Evolutionary conservation across 176 grass and related monocot species (phyloP), one percentile per base, ranked within the genome.

Genomic region (Avena insularis): DNA sequence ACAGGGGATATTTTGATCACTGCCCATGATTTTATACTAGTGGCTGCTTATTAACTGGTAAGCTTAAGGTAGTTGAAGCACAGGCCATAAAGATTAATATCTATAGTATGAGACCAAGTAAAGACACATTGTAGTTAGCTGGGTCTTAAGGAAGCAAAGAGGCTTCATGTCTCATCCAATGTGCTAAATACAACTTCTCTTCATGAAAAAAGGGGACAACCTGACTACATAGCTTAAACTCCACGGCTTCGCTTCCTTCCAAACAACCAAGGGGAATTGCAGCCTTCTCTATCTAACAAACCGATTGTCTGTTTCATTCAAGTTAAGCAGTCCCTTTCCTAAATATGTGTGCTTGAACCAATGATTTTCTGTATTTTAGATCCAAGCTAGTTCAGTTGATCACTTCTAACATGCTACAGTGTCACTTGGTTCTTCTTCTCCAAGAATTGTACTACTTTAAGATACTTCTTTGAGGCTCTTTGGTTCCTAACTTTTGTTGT

Each of bases 121-220:
- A 83, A 86, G 87, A 68, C 71, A 71, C 82, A 88, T 55, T 82
- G 82, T 60, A 88, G 86, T 86, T 87, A 87, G 86, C 87, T 91
- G 79, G 85, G 87, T 84, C 68, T 63, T 43, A 27, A 87, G 83
- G 84, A 88, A 87, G 75, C 89, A 91, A 91, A 86, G 85, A 80
- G 85, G 80, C 86, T 94, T 91, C 67, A 66, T 91, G 86, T 79
- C 85, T 80, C 89, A 84, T 85, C 83, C 83, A 86, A 82, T 73
- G 77, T 76, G 56, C 82, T 53, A 84, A 84, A 56, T 59, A 82
- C 79, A 87, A 81, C 85, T 89, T 86, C 78, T 84, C 92, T 80
- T 67, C 83, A 89, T 66, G 56, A 78, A 88, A 94, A 45, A 55
- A 84, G 35, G 87, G 78, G 77, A 61, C 38, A 86, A 79, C 83